These are phyloP conservation scores for Melastoma malabathricum DNA, from an alignment of 345 rosid genomes.

Conservation along the genomic window DNA sequence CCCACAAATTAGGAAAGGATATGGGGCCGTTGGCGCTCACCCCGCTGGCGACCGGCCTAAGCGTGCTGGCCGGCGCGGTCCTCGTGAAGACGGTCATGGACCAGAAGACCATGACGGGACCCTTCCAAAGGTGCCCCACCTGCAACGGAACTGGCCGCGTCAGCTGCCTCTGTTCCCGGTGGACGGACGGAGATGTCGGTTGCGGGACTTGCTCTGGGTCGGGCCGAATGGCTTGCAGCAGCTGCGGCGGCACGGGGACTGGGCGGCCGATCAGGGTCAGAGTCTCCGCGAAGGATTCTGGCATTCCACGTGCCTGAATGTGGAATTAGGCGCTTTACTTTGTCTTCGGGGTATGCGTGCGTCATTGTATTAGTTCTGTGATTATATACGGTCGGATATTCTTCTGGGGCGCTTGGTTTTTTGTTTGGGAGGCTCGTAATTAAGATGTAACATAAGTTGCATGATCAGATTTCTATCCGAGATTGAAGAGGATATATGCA, in stretches of 20 bases:
- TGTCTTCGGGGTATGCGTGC: not conserved
- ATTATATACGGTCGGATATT: too few species aligned
- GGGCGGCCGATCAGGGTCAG: constrained; percentile 83
- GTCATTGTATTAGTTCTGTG: not conserved
- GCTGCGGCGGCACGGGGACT: constrained; percentile 85
- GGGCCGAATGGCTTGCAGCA: constrained; percentile 63
- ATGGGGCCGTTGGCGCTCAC: constrained; percentile 75
- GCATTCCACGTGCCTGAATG: constrained; percentile 16
- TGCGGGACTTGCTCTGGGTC: constrained; percentile 88
- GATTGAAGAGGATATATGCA: too few species aligned
- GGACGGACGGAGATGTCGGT: constrained; percentile 92
- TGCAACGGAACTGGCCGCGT: constrained; percentile 90
- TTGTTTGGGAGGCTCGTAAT: too few species aligned
- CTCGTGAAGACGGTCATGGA: constrained; percentile 74
- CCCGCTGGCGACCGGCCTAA: constrained; percentile 69
- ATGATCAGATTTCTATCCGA: too few species aligned
- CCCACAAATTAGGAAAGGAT: not conserved
- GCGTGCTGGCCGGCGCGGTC: constrained; percentile 82
- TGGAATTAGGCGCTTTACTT: not conserved
- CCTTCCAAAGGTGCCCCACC: constrained; percentile 44
- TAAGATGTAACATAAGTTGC: too few species aligned
- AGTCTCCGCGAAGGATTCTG: constrained; percentile 40
- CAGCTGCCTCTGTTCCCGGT: constrained; percentile 57
- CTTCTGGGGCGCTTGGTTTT: too few species aligned
- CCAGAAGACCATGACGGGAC: constrained; percentile 86